phyloP scores from a whole-genome alignment of 805 yeast genomes.

The Pichia manshurica region DNA sequence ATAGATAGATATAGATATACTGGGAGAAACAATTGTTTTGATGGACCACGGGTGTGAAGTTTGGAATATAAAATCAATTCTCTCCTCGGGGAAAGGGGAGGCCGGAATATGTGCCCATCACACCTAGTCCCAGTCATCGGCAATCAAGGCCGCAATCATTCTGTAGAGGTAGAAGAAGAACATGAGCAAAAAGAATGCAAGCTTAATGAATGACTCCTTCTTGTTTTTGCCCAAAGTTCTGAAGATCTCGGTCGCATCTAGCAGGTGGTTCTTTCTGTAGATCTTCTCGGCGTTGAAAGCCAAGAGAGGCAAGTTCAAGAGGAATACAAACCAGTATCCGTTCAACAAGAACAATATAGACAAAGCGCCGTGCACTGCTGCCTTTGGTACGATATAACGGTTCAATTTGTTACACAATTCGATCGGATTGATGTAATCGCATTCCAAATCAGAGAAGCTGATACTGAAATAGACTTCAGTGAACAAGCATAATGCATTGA shows the following conservation, averaged over 20 bases:
- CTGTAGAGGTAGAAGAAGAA: conserved; percentile 94
- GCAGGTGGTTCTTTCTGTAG: conserved; percentile 70
- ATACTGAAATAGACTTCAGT: conserved; percentile 92
- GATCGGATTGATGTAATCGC: conserved; percentile 95
- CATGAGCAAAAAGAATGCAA: conserved; percentile 85
- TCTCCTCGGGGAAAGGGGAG: no score
- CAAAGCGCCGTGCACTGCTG: conserved; percentile 69
- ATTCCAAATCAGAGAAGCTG: conserved; percentile 90
- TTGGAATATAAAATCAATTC: no score
- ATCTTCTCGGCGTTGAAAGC: conserved; percentile 81
- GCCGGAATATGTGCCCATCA: neutral
- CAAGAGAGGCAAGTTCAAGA: conserved; percentile 75
- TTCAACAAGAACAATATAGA: conserved; percentile 68
- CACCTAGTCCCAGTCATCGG: conserved; percentile 42
- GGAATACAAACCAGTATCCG: conserved; percentile 88
- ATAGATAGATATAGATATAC: no score
- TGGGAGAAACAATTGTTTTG: no score
- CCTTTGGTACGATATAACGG: conserved; percentile 86
- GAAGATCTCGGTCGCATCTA: conserved; percentile 97
- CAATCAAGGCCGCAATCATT: conserved; percentile 90
- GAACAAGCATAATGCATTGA: conserved; percentile 83
- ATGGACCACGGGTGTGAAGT: no score
- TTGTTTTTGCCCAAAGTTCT: conserved; percentile 90
- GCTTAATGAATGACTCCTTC: conserved; percentile 83
- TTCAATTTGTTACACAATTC: conserved; percentile 92